Evolutionary conservation across 495 filamentous ascomycete genomes (phyloP).

Genomic region (Chaetomium cochliodes): DNA sequence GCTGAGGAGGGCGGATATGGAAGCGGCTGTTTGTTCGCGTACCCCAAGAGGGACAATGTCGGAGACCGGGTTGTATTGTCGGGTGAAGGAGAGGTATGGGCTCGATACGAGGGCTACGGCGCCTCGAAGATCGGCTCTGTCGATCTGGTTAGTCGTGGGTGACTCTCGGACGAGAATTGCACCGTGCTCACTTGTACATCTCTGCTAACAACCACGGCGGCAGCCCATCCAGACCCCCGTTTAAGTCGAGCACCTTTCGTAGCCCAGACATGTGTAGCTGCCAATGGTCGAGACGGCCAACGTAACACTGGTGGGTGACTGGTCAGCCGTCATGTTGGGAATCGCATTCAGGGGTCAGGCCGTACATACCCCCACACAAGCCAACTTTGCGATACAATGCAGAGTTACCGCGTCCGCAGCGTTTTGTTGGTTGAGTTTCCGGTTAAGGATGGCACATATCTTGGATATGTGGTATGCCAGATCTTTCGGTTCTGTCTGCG

Average conservation of each 20-base stretch:
- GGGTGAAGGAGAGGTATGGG: slow-evolving; percentile 30
- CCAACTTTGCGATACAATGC: slow-evolving; percentile 32
- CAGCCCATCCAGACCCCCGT: slow-evolving; percentile 24
- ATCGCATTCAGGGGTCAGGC: background rate
- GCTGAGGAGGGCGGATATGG: slow-evolving; percentile 22
- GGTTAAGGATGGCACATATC: slow-evolving; percentile 34
- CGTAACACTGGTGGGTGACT: slow-evolving; percentile 22
- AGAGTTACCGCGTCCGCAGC: slow-evolving; percentile 27
- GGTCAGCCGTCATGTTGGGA: background rate
- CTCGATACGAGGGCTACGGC: slow-evolving; percentile 27
- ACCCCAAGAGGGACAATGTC: slow-evolving; percentile 16
- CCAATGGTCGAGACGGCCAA: slow-evolving; percentile 36
- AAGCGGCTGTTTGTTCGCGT: slow-evolving; percentile 9
- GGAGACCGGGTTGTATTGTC: slow-evolving; percentile 18
- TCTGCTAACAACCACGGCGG: slow-evolving; percentile 24
- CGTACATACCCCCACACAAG: slow-evolving; percentile 29
- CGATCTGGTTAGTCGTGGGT: background rate
- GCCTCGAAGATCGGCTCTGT: slow-evolving; percentile 35
- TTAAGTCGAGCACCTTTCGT: slow-evolving; percentile 30
- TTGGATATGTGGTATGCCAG: slow-evolving; percentile 34
- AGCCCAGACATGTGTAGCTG: slow-evolving; percentile 36
- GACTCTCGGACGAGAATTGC: background rate
- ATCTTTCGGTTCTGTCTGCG: slow-evolving; percentile 20
- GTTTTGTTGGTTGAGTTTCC: slow-evolving; percentile 27
- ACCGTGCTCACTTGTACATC: slow-evolving; percentile 28